Evolutionary conservation across 805 yeast genomes (phyloP), one percentile per base, ranked within the genome.

Genomic region (Suhomyces vadensis): DNA sequence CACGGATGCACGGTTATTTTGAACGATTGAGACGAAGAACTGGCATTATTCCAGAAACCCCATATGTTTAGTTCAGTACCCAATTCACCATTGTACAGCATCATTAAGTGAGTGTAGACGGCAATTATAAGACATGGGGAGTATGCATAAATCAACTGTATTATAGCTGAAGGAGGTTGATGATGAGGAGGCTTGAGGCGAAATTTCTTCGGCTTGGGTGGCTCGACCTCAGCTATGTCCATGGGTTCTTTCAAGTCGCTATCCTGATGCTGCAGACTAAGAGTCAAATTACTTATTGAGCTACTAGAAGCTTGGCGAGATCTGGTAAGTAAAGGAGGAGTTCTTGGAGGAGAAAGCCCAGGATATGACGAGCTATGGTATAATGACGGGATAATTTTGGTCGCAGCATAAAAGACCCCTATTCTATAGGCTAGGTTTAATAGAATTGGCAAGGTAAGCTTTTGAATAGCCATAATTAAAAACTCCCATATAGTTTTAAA

Each of bases 41-140:
- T n/a, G 6, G 50, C 53, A 31, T 45, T 52, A 20, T 49, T 53
- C 78, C 79, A 74, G 61, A 78, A 70, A 3, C 79, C 80, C 85
- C 85, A 82, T 17, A 82, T 56, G 51, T 75, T 73, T 39, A 82
- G 62, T 46, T 85, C 85, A 11, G 79, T 71, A 37, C 83, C 87
- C 44, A 86, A 69, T 58, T 82, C 85, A 41, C 90, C 88, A 41
- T 85, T 82, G 58, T 89, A 90, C 70, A 88, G 95, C 75, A 94
- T 78, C 79, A 92, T 85, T 54, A 94, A 70, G 62, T 94, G 96
- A 2, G 98, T 89, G 67, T 94, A 94, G 47, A 94, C 96, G 0
- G 97, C 96, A 46, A 94, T 90, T 31, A 94, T 82, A 46, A 94
- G 83, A 64, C 97, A 88, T 2, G 98, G 98, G 27, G 96, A 86